These are phyloP conservation scores for Dothidotthia symphoricarpi DNA, from an alignment of 2,329 filamentous ascomycete species.

Conservation along the genomic window DNA sequence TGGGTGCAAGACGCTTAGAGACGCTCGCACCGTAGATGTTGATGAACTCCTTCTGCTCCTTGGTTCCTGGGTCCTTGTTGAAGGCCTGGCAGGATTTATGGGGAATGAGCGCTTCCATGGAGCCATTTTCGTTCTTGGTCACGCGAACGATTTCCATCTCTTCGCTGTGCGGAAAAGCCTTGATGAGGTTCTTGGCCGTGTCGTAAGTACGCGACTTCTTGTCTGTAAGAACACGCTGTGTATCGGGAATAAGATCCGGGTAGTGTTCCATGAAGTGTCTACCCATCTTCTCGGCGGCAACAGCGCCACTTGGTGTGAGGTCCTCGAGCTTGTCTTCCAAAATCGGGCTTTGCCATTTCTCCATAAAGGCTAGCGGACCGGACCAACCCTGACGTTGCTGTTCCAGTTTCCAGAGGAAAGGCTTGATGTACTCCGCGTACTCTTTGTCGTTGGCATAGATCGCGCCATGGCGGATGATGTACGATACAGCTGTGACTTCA, in stretches of 20 bases:
- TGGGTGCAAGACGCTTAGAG: constrained; percentile 23
- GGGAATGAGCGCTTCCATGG: constrained; percentile 34
- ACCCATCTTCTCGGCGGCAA: constrained; percentile 59
- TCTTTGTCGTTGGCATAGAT: constrained; percentile 54
- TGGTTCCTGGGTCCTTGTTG: constrained; percentile 30
- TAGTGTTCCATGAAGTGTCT: constrained; percentile 58
- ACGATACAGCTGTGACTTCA: constrained; percentile 50
- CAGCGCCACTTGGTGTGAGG: constrained; percentile 35
- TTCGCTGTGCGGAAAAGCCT: constrained; percentile 28
- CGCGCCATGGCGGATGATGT: constrained; percentile 51
- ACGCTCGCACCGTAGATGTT: constrained; percentile 27
- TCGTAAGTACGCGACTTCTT: constrained; percentile 40
- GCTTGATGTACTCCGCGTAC: constrained; percentile 51
- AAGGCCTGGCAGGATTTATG: constrained; percentile 39
- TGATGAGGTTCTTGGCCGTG: constrained; percentile 33
- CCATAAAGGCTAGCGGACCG: constrained; percentile 56
- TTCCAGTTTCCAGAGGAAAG: constrained; percentile 56
- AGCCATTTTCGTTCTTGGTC: constrained; percentile 27
- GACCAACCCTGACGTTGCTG: constrained; percentile 56
- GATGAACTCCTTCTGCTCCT: constrained; percentile 33
- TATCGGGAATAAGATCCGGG: constrained; percentile 49
- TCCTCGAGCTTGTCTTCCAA: constrained; percentile 50
- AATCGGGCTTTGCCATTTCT: constrained; percentile 57
- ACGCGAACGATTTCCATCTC: constrained; percentile 37
- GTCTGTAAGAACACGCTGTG: constrained; percentile 30